phyloP scores from a whole-genome alignment of 2,329 filamentous ascomycete species.

The Colletotrichum incanum region DNA sequence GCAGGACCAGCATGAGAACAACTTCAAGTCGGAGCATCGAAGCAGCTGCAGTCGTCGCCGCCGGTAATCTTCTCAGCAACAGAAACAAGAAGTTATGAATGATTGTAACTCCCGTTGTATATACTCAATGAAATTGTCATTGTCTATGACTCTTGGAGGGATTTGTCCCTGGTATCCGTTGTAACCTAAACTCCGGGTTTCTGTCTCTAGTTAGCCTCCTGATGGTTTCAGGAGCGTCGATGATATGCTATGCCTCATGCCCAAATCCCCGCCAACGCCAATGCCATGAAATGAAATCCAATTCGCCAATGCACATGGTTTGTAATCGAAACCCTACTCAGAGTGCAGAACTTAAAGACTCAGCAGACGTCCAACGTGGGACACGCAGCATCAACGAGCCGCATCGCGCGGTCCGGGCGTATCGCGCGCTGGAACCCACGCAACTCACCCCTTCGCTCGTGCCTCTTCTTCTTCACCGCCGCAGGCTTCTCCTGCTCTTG shows the following conservation, averaged over 20 bases:
- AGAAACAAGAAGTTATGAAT: neutral
- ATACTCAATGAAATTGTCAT: slow-evolving; percentile 8
- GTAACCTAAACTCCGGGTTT: slow-evolving; percentile 19
- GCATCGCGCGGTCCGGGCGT: slow-evolving; percentile 1
- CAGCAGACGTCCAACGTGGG: slow-evolving; percentile 32
- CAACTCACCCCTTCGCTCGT: slow-evolving; percentile 3
- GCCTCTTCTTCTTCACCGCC: slow-evolving; percentile 25
- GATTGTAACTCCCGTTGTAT: neutral
- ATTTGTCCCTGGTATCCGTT: slow-evolving; percentile 15
- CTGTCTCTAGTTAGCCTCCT: neutral
- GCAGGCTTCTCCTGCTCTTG: neutral
- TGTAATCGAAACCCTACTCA: neutral
- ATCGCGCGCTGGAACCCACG: neutral
- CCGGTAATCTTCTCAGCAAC: neutral
- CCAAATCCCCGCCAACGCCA: slow-evolving; percentile 30
- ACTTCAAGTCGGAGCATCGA: too few relatives aligned
- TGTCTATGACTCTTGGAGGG: neutral
- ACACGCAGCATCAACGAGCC: slow-evolving; percentile 15
- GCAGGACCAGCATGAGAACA: too few relatives aligned
- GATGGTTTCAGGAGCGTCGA: neutral
- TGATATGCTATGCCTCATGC: neutral
- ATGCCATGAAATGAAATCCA: slow-evolving; percentile 24
- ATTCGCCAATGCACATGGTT: neutral
- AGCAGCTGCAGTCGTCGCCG: neutral
- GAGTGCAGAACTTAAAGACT: neutral